phyloP scores from a whole-genome alignment of 1,139 yeast genomes.

The Wickerhamomyces sp. region DNA sequence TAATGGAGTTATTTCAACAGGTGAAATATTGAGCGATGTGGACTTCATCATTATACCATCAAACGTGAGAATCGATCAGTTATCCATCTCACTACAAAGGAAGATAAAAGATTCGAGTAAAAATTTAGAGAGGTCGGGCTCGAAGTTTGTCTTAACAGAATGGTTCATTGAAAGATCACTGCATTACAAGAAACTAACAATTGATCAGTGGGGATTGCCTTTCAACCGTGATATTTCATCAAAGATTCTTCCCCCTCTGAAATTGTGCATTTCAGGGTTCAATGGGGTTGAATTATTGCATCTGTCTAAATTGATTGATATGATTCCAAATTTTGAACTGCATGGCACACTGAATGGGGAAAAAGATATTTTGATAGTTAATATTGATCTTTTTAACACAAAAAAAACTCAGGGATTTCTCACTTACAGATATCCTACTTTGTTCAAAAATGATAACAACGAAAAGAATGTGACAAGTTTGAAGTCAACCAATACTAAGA shows the following conservation, averaged over 20 bases:
- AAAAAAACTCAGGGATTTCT: slow-evolving; percentile 15
- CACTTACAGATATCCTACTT: slow-evolving; percentile 12
- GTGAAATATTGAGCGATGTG: not conserved
- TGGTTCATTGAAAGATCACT: slow-evolving; percentile 83
- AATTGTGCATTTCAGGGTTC: slow-evolving; percentile 73
- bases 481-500: slow-evolving; percentile 43
- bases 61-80: slow-evolving; percentile 2
- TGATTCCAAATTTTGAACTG: slow-evolving; percentile 38
- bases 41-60: slow-evolving; percentile 20
- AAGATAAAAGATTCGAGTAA: slow-evolving; percentile 11
- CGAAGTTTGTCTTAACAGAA: slow-evolving; percentile 46
- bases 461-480: slow-evolving; percentile 15
- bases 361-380: slow-evolving; percentile 61
- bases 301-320: slow-evolving; percentile 53
- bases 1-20: slow-evolving; percentile 34
- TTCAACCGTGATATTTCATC: slow-evolving; percentile 34
- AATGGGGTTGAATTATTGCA: slow-evolving; percentile 80
- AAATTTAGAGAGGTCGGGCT: not conserved
- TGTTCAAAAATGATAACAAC: slow-evolving; percentile 8
- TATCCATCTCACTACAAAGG: slow-evolving; percentile 1
- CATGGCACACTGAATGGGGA: slow-evolving; percentile 47
- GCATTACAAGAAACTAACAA: slow-evolving; percentile 46
- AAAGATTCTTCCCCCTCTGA: slow-evolving; percentile 27
- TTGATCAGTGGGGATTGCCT: slow-evolving; percentile 76
- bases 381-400: slow-evolving; percentile 36